These are phyloP conservation scores for Cercophora newfieldiana DNA, from an alignment of 495 filamentous ascomycete genomes.

Conservation along the genomic window DNA sequence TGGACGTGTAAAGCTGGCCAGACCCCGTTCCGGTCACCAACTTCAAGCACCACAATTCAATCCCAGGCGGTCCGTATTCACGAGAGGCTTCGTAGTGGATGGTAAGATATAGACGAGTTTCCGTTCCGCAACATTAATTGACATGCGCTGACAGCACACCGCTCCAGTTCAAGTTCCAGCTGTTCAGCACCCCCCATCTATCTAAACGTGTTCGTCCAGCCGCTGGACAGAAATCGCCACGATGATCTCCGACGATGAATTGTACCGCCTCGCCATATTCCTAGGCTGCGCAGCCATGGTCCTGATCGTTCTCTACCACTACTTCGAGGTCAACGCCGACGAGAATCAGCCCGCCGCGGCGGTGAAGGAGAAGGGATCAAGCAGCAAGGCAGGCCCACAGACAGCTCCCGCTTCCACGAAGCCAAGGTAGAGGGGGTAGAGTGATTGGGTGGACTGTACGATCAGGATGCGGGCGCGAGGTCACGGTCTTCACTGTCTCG, in stretches of 20 bases:
- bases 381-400: conserved; percentile 55
- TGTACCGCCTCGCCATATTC: conserved; percentile 86
- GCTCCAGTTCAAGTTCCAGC: neutral
- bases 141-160: neutral
- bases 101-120: neutral
- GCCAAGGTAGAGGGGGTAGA: conserved; percentile 19
- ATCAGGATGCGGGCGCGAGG: conserved; percentile 3
- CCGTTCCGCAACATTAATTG: neutral
- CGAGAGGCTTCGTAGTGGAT: neutral
- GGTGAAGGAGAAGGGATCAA: conserved; percentile 61
- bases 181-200: neutral
- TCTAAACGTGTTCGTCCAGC: neutral
- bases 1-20: conserved; percentile 32
- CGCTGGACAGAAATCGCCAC: conserved; percentile 27
- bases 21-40: conserved; percentile 6
- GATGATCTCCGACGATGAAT: conserved; percentile 85
- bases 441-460: conserved; percentile 18
- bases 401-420: conserved; percentile 45
- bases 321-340: conserved; percentile 89
- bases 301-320: conserved; percentile 93
- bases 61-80: neutral
- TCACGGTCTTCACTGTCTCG: neutral
- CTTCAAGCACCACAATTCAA: neutral
- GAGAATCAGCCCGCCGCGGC: conserved; percentile 55
- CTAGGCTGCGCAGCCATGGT: conserved; percentile 91